A percentile compares a stretch with the other conserved stretches of the same genome.
Evolutionary conservation across 140 eudicot species (phyloP).

Genomic region (Stevia rebaudiana): DNA sequence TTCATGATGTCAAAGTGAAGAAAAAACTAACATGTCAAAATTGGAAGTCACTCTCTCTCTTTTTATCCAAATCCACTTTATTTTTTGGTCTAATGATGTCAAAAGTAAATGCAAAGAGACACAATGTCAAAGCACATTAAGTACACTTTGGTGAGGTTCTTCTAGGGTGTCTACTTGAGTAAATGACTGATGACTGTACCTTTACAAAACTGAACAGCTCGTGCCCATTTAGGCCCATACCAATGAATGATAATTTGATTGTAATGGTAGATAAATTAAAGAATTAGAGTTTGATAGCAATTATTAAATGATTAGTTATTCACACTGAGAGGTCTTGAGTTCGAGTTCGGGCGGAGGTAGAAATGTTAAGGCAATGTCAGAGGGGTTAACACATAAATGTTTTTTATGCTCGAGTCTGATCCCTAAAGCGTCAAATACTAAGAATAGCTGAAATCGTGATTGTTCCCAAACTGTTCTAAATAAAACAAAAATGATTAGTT

Average conservation of each 20-base stretch:
- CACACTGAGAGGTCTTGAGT: too few relatives aligned
- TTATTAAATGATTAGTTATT: not conserved
- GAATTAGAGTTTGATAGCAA: not conserved
- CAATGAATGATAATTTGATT: not conserved
- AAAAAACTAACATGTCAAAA: slow-evolving; percentile 23
- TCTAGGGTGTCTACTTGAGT: slow-evolving; percentile 30
- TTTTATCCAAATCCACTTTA: slow-evolving; percentile 33
- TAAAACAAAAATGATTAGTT: not conserved
- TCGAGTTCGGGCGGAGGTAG: too few relatives aligned
- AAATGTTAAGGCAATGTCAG: too few relatives aligned
- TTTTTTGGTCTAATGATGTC: slow-evolving; percentile 29
- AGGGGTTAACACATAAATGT: too few relatives aligned
- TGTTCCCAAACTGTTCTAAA: too few relatives aligned
- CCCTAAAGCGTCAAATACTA: too few relatives aligned
- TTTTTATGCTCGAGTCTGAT: too few relatives aligned
- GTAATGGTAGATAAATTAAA: not conserved
- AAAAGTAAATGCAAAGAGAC: slow-evolving; percentile 33
- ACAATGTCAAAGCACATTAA: slow-evolving; percentile 31
- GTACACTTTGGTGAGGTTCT: slow-evolving; percentile 29
- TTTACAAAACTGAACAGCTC: slow-evolving; percentile 2
- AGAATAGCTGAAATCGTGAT: too few relatives aligned
- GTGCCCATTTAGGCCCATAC: slow-evolving; percentile 26
- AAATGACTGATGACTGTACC: not conserved
- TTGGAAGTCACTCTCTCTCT: slow-evolving; percentile 35
- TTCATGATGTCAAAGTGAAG: slow-evolving; percentile 40